Conservation (phyloP, 2,329 filamentous ascomycete genomes). For the Seiridium cupressi region DNA sequence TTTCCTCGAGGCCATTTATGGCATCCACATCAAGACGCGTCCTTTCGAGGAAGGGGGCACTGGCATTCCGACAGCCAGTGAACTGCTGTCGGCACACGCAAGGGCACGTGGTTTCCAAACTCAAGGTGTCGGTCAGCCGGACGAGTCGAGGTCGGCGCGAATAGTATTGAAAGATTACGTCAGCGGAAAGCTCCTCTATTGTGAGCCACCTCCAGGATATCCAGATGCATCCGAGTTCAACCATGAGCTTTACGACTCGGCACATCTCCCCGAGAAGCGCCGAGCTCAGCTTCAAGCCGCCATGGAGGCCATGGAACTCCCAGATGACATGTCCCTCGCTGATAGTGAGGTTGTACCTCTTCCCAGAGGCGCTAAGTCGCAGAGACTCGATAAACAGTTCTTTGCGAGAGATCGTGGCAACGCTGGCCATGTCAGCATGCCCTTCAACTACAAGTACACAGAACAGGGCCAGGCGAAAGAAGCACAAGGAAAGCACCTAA, state of each 20-base stretch:
- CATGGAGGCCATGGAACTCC: constrained; percentile 44
- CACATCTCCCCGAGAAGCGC: constrained; percentile 79
- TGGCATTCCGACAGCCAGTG: constrained; percentile 78
- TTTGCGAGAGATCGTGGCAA: constrained; percentile 56
- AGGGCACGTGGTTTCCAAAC: constrained; percentile 88
- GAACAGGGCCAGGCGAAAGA: constrained; percentile 63
- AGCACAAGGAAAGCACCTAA: constrained; percentile 64
- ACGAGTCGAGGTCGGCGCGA: constrained; percentile 87
- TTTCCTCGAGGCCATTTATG: constrained; percentile 91
- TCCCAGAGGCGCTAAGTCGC: constrained; percentile 69
- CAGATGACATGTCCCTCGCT: constrained; percentile 30
- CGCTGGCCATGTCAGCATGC: constrained; percentile 68
- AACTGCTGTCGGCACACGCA: constrained; percentile 84
- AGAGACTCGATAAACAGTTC: constrained; percentile 82
- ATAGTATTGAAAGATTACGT: constrained; percentile 96
- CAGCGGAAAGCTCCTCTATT: constrained; percentile 90
- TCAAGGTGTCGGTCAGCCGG: constrained; percentile 83
- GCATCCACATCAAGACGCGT: constrained; percentile 80
- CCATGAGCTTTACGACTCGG: constrained; percentile 78
- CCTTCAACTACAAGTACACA: constrained; percentile 88
- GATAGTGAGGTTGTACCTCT: constrained; percentile 49
- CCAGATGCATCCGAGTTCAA: constrained; percentile 81
- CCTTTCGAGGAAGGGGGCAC: constrained; percentile 91
- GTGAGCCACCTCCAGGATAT: constrained; percentile 76
- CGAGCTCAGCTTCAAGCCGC: constrained; percentile 60